These are phyloP conservation scores for Colletotrichum simmondsii DNA, from an alignment of 2,329 filamentous ascomycete species.

Conservation along the genomic window DNA sequence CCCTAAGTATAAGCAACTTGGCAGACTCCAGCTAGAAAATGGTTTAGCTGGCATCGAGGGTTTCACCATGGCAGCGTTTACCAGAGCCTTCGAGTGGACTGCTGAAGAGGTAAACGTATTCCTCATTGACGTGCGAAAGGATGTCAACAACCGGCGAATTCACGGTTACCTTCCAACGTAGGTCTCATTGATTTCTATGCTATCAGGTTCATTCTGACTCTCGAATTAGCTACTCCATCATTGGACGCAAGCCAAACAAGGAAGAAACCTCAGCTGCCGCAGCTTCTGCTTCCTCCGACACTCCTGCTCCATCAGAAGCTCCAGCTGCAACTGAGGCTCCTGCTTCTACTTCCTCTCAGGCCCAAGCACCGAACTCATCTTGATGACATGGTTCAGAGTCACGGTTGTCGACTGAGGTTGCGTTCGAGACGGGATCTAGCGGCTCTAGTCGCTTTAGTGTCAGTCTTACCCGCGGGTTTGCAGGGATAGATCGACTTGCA, in stretches of 20 bases:
- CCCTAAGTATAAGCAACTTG: conserved; percentile 61
- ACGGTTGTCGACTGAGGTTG: not conserved
- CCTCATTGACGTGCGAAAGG: conserved; percentile 43
- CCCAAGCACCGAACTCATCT: not conserved
- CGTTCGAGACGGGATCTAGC: not conserved
- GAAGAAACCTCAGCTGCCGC: not conserved
- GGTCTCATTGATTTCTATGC: conserved; percentile 2
- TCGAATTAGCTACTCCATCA: not conserved
- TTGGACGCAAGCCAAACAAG: not conserved
- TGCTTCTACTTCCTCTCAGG: not conserved
- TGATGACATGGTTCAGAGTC: not conserved
- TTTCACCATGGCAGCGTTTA: conserved; percentile 43
- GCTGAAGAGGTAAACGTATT: conserved; percentile 43
- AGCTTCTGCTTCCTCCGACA: no score
- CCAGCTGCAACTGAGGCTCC: no score
- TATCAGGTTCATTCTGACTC: not conserved
- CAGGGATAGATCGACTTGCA: not conserved
- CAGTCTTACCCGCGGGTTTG: not conserved
- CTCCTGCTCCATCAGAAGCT: no score
- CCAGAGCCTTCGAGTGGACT: conserved; percentile 42
- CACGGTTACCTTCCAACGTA: conserved; percentile 46
- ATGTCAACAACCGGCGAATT: conserved; percentile 41
- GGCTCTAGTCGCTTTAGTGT: not conserved
- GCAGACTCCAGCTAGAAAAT: conserved; percentile 45
- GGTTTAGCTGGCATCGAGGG: conserved; percentile 44